Evolutionary conservation across 2,329 filamentous ascomycete species (phyloP).

Genomic region (Leptographium lundbergii): DNA sequence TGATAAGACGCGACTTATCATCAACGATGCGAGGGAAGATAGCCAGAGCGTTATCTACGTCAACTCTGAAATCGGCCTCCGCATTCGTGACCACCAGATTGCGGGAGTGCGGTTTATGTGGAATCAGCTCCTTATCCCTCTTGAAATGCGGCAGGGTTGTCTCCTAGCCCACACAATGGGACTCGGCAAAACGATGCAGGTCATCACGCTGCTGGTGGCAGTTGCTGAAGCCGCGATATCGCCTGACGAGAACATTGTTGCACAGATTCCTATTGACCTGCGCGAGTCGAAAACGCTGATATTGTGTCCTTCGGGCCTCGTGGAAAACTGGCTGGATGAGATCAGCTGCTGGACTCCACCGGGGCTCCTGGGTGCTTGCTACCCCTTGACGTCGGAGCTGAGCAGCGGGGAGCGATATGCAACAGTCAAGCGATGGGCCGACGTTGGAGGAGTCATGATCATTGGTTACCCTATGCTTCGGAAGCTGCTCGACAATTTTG

Average conservation of each 20-base stretch:
- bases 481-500: slow-evolving; percentile 18
- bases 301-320: slow-evolving; percentile 60
- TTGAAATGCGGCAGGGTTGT: slow-evolving; percentile 54
- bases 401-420: slow-evolving; percentile 24
- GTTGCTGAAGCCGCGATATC: slow-evolving; percentile 56
- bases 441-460: slow-evolving; percentile 55
- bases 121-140: slow-evolving; percentile 60
- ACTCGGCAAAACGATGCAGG: slow-evolving; percentile 84
- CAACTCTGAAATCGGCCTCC: slow-evolving; percentile 45
- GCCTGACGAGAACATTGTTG: slow-evolving; percentile 36
- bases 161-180: slow-evolving; percentile 86
- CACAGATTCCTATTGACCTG: slow-evolving; percentile 57
- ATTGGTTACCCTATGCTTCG: slow-evolving; percentile 61
- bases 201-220: slow-evolving; percentile 69
- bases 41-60: slow-evolving; percentile 51
- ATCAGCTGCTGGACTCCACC: slow-evolving; percentile 54
- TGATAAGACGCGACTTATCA: slow-evolving; percentile 40
- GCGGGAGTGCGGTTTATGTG: slow-evolving; percentile 78
- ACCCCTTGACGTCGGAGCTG: slow-evolving; percentile 36
- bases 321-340: slow-evolving; percentile 78
- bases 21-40: slow-evolving; percentile 54
- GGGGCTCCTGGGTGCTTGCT: slow-evolving; percentile 40
- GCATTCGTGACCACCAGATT: slow-evolving; percentile 71
- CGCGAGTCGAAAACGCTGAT: slow-evolving; percentile 53
- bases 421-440: slow-evolving; percentile 45